These are phyloP conservation scores for Dentipellis sp. DNA, from an alignment of 768 basidiomycete genomes.

Conservation along the genomic window DNA sequence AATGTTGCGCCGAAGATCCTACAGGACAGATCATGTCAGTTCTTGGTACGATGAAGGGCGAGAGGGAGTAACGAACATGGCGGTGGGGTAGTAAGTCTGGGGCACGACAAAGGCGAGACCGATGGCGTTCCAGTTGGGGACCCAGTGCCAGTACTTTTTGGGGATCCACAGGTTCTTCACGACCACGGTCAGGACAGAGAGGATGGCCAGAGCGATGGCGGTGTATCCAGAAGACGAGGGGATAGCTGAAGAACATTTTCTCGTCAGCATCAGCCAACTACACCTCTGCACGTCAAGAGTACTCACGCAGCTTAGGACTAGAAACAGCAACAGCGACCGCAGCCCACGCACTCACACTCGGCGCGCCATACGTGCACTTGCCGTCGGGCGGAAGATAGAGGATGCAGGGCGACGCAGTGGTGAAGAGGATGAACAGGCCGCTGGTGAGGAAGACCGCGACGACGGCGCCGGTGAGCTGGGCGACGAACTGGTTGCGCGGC, in stretches of 20 bases:
- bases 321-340: slow-evolving; percentile 47
- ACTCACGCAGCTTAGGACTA: slow-evolving; percentile 35
- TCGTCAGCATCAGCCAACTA: not conserved
- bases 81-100: slow-evolving; percentile 39
- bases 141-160: slow-evolving; percentile 36
- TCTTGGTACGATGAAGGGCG: not conserved
- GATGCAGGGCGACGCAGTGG: slow-evolving; percentile 54
- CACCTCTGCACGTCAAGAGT: not conserved
- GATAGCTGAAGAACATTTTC: slow-evolving; percentile 26
- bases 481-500: slow-evolving; percentile 53
- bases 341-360: slow-evolving; percentile 47
- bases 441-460: slow-evolving; percentile 52
- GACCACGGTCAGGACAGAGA: slow-evolving; percentile 35
- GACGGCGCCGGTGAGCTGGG: slow-evolving; percentile 47
- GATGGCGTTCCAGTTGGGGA: slow-evolving; percentile 51
- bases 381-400: slow-evolving; percentile 20
- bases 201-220: slow-evolving; percentile 42
- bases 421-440: slow-evolving; percentile 54
- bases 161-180: slow-evolving; percentile 38
- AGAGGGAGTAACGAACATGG: slow-evolving; percentile 25
- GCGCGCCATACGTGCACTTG: slow-evolving; percentile 45
- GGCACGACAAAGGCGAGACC: slow-evolving; percentile 40
- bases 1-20: slow-evolving; percentile 34
- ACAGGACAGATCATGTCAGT: slow-evolving; percentile 10
- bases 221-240: slow-evolving; percentile 48